A percentile compares a stretch with the other conserved stretches of the same genome.
phyloP scores from a whole-genome alignment of 176 grass and related monocot genomes.

The Rhipidocladum racemiflorum region DNA sequence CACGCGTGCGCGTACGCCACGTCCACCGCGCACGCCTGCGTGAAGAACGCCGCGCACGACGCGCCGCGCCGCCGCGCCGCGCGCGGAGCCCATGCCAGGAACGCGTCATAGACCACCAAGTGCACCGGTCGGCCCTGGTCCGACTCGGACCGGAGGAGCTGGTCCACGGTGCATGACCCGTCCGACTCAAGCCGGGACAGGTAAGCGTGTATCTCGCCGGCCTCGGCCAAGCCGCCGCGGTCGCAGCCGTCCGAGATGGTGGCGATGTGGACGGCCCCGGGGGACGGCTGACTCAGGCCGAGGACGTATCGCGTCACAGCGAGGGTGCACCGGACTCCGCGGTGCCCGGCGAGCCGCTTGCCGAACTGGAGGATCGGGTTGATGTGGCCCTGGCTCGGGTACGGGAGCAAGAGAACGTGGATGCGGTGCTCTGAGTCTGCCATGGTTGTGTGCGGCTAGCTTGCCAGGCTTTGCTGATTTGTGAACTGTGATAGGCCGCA shows the following conservation, averaged over 20 bases:
- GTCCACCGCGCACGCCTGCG: slow-evolving; percentile 58
- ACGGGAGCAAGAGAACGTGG: slow-evolving; percentile 57
- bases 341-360: slow-evolving; percentile 44
- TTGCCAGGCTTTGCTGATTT: not conserved
- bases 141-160: slow-evolving; percentile 47
- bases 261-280: slow-evolving; percentile 28
- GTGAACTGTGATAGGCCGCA: no score
- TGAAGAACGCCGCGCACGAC: slow-evolving; percentile 48
- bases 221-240: slow-evolving; percentile 21
- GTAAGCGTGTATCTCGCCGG: slow-evolving; percentile 26
- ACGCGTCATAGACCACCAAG: slow-evolving; percentile 60
- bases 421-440: not conserved
- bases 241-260: slow-evolving; percentile 50
- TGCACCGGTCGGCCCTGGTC: slow-evolving; percentile 27
- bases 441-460: not conserved
- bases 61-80: slow-evolving; percentile 37
- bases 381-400: slow-evolving; percentile 73
- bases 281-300: slow-evolving; percentile 13
- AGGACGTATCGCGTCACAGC: slow-evolving; percentile 41
- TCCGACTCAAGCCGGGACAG: slow-evolving; percentile 33
- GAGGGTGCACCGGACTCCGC: slow-evolving; percentile 51
- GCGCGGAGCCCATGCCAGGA: slow-evolving; percentile 50
- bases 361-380: slow-evolving; percentile 72
- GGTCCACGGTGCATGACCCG: slow-evolving; percentile 45
- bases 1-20: slow-evolving; percentile 45